Percentiles rank a stretch among this genome's conserved stretches.
Conservation (phyloP, 1,284 basidiomycete species). For the Heterobasidion annosum region DNA sequence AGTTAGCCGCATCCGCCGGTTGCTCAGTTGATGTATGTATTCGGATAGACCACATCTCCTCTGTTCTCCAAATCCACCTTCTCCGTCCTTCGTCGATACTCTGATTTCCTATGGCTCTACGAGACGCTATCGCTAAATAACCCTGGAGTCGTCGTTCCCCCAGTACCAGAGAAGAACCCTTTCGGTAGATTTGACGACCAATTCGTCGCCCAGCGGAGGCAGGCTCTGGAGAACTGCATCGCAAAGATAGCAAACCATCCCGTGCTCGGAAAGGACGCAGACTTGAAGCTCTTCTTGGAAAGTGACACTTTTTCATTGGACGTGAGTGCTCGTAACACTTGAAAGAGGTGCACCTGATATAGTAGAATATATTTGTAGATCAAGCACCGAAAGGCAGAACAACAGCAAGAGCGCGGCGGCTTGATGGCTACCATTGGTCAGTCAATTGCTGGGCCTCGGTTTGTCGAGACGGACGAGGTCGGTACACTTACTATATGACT, state of each 20-base stretch:
- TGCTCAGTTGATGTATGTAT: background rate
- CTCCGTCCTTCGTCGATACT: conserved; percentile 90
- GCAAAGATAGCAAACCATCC: conserved; percentile 86
- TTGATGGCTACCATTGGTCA: conserved; percentile 76
- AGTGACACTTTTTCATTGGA: conserved; percentile 80
- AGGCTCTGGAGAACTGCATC: conserved; percentile 84
- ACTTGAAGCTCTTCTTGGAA: conserved; percentile 83
- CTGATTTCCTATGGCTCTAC: conserved; percentile 96
- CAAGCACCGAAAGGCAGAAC: conserved; percentile 76
- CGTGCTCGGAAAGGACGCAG: conserved; percentile 74
- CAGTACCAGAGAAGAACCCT: conserved; percentile 91
- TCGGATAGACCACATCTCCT: conserved; percentile 70
- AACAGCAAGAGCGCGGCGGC: conserved; percentile 67
- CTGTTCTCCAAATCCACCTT: conserved; percentile 75
- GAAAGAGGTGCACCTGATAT: background rate
- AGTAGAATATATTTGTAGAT: conserved; percentile 41
- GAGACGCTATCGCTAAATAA: conserved; percentile 88
- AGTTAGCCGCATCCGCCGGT: background rate
- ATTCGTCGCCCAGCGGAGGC: conserved; percentile 79
- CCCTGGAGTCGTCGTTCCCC: conserved; percentile 95
- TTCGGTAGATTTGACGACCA: conserved; percentile 86
- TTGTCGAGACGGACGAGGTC: conserved; percentile 90
- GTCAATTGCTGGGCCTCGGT: conserved; percentile 73
- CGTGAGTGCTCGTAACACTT: conserved; percentile 32
- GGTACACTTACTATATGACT: background rate